Evolutionary conservation across 2,329 filamentous ascomycete species (phyloP).

Genomic region (Magnaporthiopsis incrustans): DNA sequence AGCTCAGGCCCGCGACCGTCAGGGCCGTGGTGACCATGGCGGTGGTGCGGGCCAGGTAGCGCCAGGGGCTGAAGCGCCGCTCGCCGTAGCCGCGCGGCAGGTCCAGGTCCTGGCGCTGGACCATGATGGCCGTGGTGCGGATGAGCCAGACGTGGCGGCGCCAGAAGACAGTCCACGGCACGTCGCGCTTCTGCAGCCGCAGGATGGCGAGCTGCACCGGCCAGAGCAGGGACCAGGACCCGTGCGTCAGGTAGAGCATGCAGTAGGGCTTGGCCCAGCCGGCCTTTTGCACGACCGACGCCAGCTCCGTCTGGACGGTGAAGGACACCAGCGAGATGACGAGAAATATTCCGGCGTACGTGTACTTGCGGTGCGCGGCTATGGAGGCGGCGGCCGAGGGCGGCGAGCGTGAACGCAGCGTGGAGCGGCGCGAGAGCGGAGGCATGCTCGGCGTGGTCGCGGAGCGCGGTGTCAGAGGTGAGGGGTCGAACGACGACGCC

Average conservation of each 20-base stretch:
- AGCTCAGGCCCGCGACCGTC: constrained; percentile 84
- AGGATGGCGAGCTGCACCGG: constrained; percentile 74
- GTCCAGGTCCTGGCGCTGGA: constrained; percentile 69
- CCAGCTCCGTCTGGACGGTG: constrained; percentile 90
- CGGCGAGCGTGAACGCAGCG: constrained; percentile 73
- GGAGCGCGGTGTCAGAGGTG: constrained; percentile 23
- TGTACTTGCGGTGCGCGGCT: constrained; percentile 74
- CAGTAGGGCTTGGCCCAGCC: constrained; percentile 98
- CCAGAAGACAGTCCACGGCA: constrained; percentile 84
- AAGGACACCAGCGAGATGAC: constrained; percentile 78
- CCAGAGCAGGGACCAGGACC: constrained; percentile 88
- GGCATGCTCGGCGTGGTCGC: constrained; percentile 21
- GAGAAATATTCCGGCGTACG: constrained; percentile 78
- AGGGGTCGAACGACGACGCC: neutral
- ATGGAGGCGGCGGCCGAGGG: constrained; percentile 47
- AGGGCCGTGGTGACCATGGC: constrained; percentile 76
- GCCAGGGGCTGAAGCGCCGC: constrained; percentile 25
- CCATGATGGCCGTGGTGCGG: constrained; percentile 63
- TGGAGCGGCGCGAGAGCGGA: constrained; percentile 47
- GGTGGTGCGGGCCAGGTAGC: constrained; percentile 73
- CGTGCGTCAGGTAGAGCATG: constrained; percentile 97
- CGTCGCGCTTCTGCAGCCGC: constrained; percentile 67
- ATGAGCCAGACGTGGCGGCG: constrained; percentile 47
- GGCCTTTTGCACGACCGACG: constrained; percentile 87
- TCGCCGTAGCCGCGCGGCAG: constrained; percentile 32